A percentile compares a stretch with the other conserved stretches of the same genome.
These are phyloP conservation scores for Tritrichomonas musculus DNA, from an alignment of 208 protist genomes.

Conservation along the genomic window DNA sequence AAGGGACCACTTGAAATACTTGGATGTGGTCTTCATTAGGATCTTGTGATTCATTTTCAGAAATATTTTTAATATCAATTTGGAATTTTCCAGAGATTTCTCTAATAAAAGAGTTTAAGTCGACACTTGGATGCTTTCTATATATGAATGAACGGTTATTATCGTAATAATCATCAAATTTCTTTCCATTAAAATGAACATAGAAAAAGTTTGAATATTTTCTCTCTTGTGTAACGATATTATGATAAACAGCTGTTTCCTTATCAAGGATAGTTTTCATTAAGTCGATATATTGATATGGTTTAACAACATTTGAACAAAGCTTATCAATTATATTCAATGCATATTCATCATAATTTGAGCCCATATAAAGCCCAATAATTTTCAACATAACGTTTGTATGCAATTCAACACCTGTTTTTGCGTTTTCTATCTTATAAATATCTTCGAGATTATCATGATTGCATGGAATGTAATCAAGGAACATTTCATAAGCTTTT, in stretches of 20 bases:
- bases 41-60: too few species aligned
- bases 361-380: neutral
- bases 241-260: neutral
- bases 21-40: too few species aligned
- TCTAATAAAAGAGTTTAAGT: too few species aligned
- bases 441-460: too few species aligned
- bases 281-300: neutral
- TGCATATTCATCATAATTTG: neutral
- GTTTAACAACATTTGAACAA: neutral
- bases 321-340: neutral
- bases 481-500: too few species aligned
- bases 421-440: neutral
- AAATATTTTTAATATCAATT: too few species aligned
- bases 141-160: too few species aligned
- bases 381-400: neutral
- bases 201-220: neutral
- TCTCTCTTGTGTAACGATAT: neutral
- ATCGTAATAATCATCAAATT: too few species aligned
- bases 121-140: too few species aligned
- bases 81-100: too few species aligned
- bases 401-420: neutral
- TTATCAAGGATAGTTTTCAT: neutral
- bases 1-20: too few species aligned
- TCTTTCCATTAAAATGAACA: neutral
- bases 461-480: too few species aligned